Evolutionary conservation across 768 basidiomycete species (phyloP), one percentile per base, ranked within the genome.

Genomic region (Leucocoprinus sp.): DNA sequence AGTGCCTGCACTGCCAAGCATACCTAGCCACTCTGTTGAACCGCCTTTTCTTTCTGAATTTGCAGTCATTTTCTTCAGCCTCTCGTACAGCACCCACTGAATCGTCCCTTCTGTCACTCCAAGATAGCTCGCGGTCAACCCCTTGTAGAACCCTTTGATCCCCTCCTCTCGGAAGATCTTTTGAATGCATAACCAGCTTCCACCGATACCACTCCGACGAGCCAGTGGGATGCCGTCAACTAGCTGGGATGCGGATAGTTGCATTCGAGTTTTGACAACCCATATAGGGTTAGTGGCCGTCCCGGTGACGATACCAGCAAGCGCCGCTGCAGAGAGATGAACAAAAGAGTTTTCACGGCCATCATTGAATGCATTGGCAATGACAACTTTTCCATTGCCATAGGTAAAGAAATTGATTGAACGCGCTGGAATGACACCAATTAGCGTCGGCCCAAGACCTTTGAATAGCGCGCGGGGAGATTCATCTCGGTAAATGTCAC

Each of bases 351-450:
- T 93, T 63, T 97, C 92, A 50, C 77, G 55, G 19, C 92, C 75
- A 52, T 82, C 55, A 62, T 93, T 86, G 63, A 93, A 90, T 14
- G 71, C 61, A 37, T 85, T 70, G 17, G 96, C 93, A 41, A 96
- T 86, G 45, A 95, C 64, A 36, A 83, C 84, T 61, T 99, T 99
- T 39, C 92, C 92, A 58, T 96, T 97, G 23, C 95, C 96, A 54
- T 99, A 99, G 15, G 88, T 84, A 72, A 88, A 98, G 65, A 99
- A 99, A 64, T 95, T 90, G 68, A 98, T 97, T 3, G 93, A 93
- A 43, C 93, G 81, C 0, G 95, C 95, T 0, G 96, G 96, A 29
- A 99, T 75, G 45, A 88, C 93, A 43, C 96, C 96, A 23, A 97
- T 90, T 0, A 99, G 73, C 0, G 91, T 95, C 1, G 96, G 91